Percentiles rank a stretch among this genome's conserved stretches.
Evolutionary conservation across 1,284 basidiomycete genomes (phyloP).

Genomic region (Rugosomyces carneus): DNA sequence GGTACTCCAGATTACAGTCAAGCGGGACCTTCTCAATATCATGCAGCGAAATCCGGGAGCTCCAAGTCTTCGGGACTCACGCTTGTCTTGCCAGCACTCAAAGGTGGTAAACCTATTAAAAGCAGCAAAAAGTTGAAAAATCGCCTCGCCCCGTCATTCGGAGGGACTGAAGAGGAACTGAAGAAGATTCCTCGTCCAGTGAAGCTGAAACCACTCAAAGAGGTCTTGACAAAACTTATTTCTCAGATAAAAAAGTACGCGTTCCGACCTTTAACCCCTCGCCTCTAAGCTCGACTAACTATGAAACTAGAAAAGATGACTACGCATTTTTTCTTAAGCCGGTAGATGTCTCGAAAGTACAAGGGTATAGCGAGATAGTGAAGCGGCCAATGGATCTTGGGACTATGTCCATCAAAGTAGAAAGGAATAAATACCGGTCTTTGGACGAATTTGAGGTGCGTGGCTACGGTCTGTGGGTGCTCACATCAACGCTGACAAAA

Average conservation of each 20-base stretch:
- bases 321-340: conserved; percentile 80
- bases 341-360: conserved; percentile 59
- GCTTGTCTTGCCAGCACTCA: conserved; percentile 47
- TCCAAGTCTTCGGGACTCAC: conserved; percentile 33
- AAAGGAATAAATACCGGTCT: conserved; percentile 60
- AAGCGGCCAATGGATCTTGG: conserved; percentile 80
- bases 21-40: conserved; percentile 21
- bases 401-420: conserved; percentile 67
- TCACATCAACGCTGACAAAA: conserved; percentile 32
- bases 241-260: conserved; percentile 67
- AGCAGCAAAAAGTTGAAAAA: conserved; percentile 32
- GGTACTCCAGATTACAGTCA: conserved; percentile 24
- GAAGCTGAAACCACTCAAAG: conserved; percentile 73
- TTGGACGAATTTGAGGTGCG: conserved; percentile 71
- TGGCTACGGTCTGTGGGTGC: conserved; percentile 13
- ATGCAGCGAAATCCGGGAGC: conserved; percentile 21
- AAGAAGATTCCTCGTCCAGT: conserved; percentile 47
- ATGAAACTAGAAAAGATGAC: conserved; percentile 64
- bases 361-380: conserved; percentile 65
- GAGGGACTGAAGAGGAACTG: conserved; percentile 27
- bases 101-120: conserved; percentile 34
- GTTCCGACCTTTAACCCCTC: background rate
- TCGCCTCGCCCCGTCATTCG: conserved; percentile 20
- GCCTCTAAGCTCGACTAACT: conserved; percentile 10
- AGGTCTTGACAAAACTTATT: conserved; percentile 63